A percentile compares a stretch with the other conserved stretches of the same genome.
Conservation (phyloP, 805 yeast genomes). For the Groenewaldozyma salmanticensis region DNA sequence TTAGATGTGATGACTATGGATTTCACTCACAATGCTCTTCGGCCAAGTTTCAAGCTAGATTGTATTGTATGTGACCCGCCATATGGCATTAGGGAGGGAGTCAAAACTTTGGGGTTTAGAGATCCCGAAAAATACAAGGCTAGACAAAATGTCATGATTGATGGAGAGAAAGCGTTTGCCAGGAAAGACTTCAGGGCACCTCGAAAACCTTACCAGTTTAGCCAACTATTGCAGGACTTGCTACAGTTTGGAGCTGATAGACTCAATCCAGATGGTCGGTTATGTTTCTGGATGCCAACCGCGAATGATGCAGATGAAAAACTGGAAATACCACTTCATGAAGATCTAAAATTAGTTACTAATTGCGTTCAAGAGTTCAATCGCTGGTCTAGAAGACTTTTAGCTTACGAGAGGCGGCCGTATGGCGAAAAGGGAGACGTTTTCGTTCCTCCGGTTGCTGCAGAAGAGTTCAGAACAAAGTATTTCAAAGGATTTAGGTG, state of each 20-base stretch:
- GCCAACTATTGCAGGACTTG: conserved; percentile 66
- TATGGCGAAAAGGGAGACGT: conserved; percentile 32
- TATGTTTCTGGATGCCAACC: conserved; percentile 97
- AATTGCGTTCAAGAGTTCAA: conserved; percentile 80
- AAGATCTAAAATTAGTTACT: conserved; percentile 56
- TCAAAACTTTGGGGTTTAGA: conserved; percentile 83
- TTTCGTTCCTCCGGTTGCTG: conserved; percentile 35
- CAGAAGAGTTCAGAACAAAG: conserved; percentile 61
- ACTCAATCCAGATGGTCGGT: conserved; percentile 64
- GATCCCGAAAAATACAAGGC: conserved; percentile 60
- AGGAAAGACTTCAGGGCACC: conserved; percentile 84
- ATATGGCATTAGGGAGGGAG: conserved; percentile 92
- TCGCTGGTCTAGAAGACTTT: conserved; percentile 83
- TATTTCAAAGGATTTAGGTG: conserved; percentile 60
- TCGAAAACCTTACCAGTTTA: conserved; percentile 80
- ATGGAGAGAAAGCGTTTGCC: conserved; percentile 68
- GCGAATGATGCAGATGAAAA: conserved; percentile 71
- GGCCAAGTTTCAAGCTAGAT: conserved; percentile 55
- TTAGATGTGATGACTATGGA: conserved; percentile 85
- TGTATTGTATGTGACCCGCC: conserved; percentile 94
- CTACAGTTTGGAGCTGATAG: conserved; percentile 62
- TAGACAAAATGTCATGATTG: conserved; percentile 59
- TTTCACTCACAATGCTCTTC: conserved; percentile 81
- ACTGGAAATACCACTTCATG: conserved; percentile 64
- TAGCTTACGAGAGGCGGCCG: conserved; percentile 63